Conservation (phyloP, 352 stramenopile species). For the Globisporangium heterothallicum region DNA sequence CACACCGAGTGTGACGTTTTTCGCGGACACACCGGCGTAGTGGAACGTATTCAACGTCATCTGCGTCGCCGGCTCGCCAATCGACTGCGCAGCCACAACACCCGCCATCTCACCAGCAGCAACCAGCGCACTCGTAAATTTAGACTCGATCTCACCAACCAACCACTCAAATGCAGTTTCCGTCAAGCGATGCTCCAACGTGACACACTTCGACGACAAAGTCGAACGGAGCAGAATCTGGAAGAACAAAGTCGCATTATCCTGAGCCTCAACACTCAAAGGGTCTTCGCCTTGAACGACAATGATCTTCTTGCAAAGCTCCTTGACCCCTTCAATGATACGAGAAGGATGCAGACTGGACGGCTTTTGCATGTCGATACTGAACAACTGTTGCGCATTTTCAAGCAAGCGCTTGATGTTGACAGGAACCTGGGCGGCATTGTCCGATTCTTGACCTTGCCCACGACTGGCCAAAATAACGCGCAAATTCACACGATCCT, state of each 20-base stretch:
- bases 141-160: conserved; percentile 96
- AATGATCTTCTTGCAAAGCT: conserved; percentile 93
- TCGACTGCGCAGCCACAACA: conserved; percentile 98
- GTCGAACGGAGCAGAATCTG: conserved; percentile 95
- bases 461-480: conserved; percentile 95
- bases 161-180: conserved; percentile 95
- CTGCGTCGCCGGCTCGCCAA: conserved; percentile 99
- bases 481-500: conserved; percentile 92
- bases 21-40: conserved; percentile 97
- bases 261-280: conserved; percentile 95
- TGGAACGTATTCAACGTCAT: conserved; percentile 99
- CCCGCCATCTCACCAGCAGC: conserved; percentile 97
- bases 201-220: conserved; percentile 94
- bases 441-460: conserved; percentile 90
- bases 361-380: conserved; percentile 90
- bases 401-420: conserved; percentile 95
- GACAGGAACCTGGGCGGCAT: conserved; percentile 87
- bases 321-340: conserved; percentile 89
- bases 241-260: conserved; percentile 98
- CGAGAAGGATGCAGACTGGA: conserved; percentile 90
- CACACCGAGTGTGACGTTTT: conserved; percentile 99
- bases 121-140: conserved; percentile 94
- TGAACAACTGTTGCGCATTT: conserved; percentile 94
- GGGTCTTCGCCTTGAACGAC: conserved; percentile 94
- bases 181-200: conserved; percentile 94